Percentiles rank a stretch among this genome's conserved stretches.
Evolutionary conservation across 139 green algal genomes (phyloP).

Genomic region (Tetradesmus lagerheimii): DNA sequence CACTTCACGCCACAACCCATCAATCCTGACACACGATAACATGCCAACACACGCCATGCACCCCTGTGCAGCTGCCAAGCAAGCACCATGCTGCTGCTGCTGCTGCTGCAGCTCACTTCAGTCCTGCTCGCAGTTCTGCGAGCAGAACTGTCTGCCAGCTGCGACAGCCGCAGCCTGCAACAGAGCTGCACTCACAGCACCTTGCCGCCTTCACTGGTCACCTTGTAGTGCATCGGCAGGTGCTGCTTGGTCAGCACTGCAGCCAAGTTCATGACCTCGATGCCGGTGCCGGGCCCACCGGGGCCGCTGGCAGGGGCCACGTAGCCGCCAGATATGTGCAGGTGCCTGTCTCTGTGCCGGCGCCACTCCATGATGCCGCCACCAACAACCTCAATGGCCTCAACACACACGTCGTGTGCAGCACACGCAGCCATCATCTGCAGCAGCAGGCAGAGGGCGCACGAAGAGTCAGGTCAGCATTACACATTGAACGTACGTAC

Average conservation of each 20-base stretch:
- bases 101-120: background rate
- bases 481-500: no score
- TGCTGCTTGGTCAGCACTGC: slow-evolving; percentile 60
- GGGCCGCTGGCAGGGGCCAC: background rate
- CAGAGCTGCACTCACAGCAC: slow-evolving; percentile 14
- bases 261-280: slow-evolving; percentile 61
- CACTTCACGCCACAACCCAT: background rate
- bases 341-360: slow-evolving; percentile 56
- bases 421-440: slow-evolving; percentile 52
- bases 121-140: background rate
- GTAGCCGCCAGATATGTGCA: slow-evolving; percentile 17
- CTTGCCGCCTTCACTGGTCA: slow-evolving; percentile 52
- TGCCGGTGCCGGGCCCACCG: background rate
- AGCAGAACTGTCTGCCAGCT: background rate
- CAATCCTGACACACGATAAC: background rate
- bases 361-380: slow-evolving; percentile 76
- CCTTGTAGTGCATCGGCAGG: slow-evolving; percentile 64
- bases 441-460: background rate
- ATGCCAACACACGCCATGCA: background rate
- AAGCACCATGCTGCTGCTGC: background rate
- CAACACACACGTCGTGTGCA: slow-evolving; percentile 50
- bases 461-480: no score
- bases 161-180: background rate
- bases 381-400: slow-evolving; percentile 67
- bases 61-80: background rate